Evolutionary conservation across 2,329 filamentous ascomycete species (phyloP), one percentile per base, ranked within the genome.

Genomic region (Teratosphaeria zuluensis): DNA sequence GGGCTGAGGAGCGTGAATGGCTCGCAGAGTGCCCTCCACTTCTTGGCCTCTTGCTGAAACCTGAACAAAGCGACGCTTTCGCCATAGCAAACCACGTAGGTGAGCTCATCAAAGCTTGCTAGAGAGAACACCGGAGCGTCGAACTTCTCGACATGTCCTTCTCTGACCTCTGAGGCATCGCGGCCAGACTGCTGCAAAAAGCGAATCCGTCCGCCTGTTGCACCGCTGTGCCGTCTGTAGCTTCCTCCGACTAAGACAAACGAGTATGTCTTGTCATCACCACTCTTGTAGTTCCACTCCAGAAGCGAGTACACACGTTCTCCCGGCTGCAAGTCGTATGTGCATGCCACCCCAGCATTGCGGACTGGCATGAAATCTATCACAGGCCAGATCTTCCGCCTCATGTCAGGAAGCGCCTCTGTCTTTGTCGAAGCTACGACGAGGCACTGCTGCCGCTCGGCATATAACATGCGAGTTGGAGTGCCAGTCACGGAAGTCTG

Each of bases 291-390:
- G 1, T 66, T 66, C 88, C 88, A 91, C 61, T 89, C 84, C 1
- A 80, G 71, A 7, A 91, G 70, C 1, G 81, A 78, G 51, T 82
- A 77, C 1, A 91, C 80, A 46, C 77, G 78, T 62, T 88, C 84
- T 0, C 81, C 80, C 0, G 72, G 62, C 52, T 81, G 78, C 16
- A 90, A 74, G 3, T 80, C 62, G 56, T 66, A 63, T 1, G 58
- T 58, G 51, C 57, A 67, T 4, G 62, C 60, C 5, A 62, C 55
- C 11, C 55, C 19, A 8, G 51, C 59, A 19, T 53, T 57, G 52
- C 64, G 63, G 8, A 56, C 51, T n/a, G 69, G 63, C 9, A 71
- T 80, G 16, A 77, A 78, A 32, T 86, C 80, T 58, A 80, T 67
- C 1, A 65, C 63, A n/a, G 75, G 73, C 51, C 70, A 69, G 14